phyloP scores from a whole-genome alignment of 345 rosid species.

The Dipteronia dyeriana region DNA sequence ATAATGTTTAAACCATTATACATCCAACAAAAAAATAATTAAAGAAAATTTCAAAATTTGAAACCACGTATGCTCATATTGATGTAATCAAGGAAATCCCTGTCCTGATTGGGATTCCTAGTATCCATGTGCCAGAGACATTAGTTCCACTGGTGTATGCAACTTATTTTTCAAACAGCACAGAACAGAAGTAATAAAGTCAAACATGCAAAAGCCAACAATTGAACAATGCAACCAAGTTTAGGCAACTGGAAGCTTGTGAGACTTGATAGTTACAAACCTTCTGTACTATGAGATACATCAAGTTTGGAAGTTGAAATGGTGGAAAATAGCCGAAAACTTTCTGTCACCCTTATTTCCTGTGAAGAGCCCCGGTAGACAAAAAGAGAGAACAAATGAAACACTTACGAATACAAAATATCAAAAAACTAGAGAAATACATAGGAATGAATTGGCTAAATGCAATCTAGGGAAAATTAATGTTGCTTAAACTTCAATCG shows the following conservation, averaged over 20 bases:
- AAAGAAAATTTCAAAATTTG: neutral
- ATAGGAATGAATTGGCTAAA: neutral
- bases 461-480: neutral
- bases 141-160: neutral
- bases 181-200: neutral
- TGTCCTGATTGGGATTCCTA: neutral
- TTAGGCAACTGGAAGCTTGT: slow-evolving; percentile 1
- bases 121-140: neutral
- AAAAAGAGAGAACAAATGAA: neutral
- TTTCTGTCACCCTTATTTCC: slow-evolving; percentile 83
- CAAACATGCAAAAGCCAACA: neutral
- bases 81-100: neutral
- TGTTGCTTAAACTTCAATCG: neutral
- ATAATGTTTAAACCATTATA: neutral
- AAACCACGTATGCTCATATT: neutral
- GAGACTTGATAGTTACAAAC: slow-evolving; percentile 30
- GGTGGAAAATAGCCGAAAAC: slow-evolving; percentile 84
- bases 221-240: neutral
- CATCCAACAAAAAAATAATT: neutral
- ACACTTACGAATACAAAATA: neutral
- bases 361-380: slow-evolving; percentile 34
- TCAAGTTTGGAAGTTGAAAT: slow-evolving; percentile 65
- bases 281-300: slow-evolving; percentile 47
- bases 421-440: neutral
- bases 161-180: neutral